Base-by-base conservation (phyloP, 176 grass and related monocot genomes). In the Juncus effusus region DNA sequence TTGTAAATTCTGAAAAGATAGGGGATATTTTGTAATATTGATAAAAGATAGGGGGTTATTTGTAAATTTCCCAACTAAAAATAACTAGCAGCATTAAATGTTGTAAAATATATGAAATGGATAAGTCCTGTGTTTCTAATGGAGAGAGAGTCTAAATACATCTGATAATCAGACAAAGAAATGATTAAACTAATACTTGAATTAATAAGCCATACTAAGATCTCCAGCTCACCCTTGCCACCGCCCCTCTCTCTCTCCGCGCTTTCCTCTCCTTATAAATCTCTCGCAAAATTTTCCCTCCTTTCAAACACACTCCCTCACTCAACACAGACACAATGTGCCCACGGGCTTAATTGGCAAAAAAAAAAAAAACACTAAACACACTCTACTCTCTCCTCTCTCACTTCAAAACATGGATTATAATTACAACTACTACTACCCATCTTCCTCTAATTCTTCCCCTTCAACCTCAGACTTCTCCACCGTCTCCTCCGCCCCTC, bases 401-500 rank as follows among this genome's bases (percentile, higher is more conserved):
- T 69, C 51, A 69, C 8, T 37, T 56, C 65, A 69, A 28, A 4
- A 53, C 55, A 72, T 72, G 69, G 69, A 72, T 28, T 28, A 28
- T 28, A 28, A 28, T 28, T 28, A 28, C 19, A 28, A 28, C 10
- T 72, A 59, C 54, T 72, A 72, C 55, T 72, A 72, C 54, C 58
- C 69, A 11, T 42, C 54, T 9, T 53, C 55, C 15, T 59, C 14
- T n/a, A 13, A 51, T 45, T 60, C 69, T 2, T 28, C 69, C 14
- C 42, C 69, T 2, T 54, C 51, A 13, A 59, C 40, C 14, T 11
- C 13, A 40, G 55, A 44, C 54, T 4, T 40, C 39, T 42, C 54
- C 54, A 13, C 69, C 14, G n/a, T 72, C 69, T 72, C 69, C 40
- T 88, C 81, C 7, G 81, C 87, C 44, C 84, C 91, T 50, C 84